These are phyloP conservation scores for Carex cristatella DNA, from an alignment of 176 grass and related monocot genomes.

Conservation along the genomic window DNA sequence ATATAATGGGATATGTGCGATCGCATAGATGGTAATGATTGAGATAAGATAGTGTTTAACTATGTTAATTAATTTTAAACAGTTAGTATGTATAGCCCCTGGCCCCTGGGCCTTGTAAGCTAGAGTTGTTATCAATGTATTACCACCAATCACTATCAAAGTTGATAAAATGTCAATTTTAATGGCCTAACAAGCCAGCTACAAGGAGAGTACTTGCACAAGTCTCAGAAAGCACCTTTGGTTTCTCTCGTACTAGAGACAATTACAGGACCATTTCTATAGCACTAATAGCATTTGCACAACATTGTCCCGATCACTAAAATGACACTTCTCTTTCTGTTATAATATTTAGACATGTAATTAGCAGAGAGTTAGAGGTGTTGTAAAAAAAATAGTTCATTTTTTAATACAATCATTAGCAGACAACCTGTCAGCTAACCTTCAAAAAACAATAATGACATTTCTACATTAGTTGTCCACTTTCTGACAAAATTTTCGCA, in stretches of 20 bases:
- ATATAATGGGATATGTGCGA: not conserved
- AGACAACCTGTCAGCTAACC: too few relatives aligned
- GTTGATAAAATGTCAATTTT: constrained; percentile 24
- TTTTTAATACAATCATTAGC: too few relatives aligned
- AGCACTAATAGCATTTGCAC: too few relatives aligned
- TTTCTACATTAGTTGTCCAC: not conserved
- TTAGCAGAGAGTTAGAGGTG: too few relatives aligned
- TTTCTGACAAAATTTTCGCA: not conserved
- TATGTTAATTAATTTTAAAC: not conserved
- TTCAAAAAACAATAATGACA: not conserved
- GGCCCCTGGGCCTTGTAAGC: not conserved
- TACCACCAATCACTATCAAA: constrained; percentile 6
- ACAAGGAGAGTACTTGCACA: not conserved
- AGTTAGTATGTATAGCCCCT: not conserved
- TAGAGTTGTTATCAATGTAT: not conserved
- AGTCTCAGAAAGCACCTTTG: not conserved
- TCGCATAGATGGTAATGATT: not conserved
- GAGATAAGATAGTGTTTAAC: not conserved
- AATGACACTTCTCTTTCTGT: too few relatives aligned
- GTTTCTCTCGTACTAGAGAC: not conserved
- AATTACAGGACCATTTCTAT: constrained; percentile 9
- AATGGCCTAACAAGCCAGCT: constrained; percentile 9
- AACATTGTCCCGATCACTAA: too few relatives aligned
- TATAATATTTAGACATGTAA: too few relatives aligned
- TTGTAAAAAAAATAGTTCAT: too few relatives aligned